phyloP scores from a whole-genome alignment of 371 early-diverging fungal genomes.

The Syncephalastrum racemosum region DNA sequence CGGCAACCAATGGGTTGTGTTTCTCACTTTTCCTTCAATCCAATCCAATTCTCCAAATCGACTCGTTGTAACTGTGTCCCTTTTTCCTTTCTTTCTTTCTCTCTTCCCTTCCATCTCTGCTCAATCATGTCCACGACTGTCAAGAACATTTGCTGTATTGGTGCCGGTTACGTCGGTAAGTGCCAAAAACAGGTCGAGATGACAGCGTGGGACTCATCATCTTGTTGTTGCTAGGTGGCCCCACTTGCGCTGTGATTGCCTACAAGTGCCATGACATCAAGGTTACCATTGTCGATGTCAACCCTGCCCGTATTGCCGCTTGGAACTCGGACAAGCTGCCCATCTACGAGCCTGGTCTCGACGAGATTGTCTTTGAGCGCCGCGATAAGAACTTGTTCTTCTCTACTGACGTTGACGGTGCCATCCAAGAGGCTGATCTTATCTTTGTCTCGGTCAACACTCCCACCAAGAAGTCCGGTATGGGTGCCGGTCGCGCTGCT shows the following conservation, averaged over 20 bases:
- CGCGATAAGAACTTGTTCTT: slow-evolving; percentile 87
- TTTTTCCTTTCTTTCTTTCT: slow-evolving; percentile 12
- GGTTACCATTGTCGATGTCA: slow-evolving; percentile 88
- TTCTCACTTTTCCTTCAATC: slow-evolving; percentile 4
- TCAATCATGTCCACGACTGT: slow-evolving; percentile 37
- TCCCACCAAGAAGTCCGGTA: slow-evolving; percentile 78
- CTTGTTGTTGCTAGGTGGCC: slow-evolving; percentile 69
- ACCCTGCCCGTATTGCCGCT: slow-evolving; percentile 75
- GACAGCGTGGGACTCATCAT: not conserved
- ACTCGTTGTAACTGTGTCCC: not conserved
- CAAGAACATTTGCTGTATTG: slow-evolving; percentile 82
- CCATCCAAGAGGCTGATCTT: slow-evolving; percentile 78
- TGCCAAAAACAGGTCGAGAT: not conserved
- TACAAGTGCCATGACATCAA: slow-evolving; percentile 84
- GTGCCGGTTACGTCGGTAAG: slow-evolving; percentile 94
- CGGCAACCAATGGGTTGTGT: slow-evolving; percentile 7
- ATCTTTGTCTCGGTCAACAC: slow-evolving; percentile 93
- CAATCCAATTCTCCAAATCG: not conserved
- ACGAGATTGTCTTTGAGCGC: slow-evolving; percentile 71
- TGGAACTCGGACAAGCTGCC: slow-evolving; percentile 90
- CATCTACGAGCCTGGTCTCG: slow-evolving; percentile 91
- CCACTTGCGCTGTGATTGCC: slow-evolving; percentile 94
- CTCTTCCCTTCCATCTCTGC: slow-evolving; percentile 6
- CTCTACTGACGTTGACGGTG: slow-evolving; percentile 74
- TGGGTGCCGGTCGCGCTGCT: slow-evolving; percentile 84